These are phyloP conservation scores for Cyberlindnera japonica DNA, from an alignment of 805 yeast genomes.

Conservation along the genomic window DNA sequence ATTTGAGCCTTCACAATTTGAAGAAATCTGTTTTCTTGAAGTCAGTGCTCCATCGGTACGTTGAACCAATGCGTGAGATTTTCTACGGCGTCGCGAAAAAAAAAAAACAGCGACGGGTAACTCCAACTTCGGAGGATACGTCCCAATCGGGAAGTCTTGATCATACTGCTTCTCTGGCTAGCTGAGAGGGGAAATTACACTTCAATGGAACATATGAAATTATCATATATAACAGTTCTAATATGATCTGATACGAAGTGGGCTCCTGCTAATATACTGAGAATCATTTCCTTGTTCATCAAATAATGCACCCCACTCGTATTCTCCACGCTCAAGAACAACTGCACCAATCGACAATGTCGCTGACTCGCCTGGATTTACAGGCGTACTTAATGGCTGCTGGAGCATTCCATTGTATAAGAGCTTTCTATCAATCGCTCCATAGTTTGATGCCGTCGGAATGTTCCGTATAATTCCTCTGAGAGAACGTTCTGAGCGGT, in stretches of 20 bases:
- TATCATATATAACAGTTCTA: constrained; percentile 32
- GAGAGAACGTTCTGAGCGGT: constrained; percentile 40
- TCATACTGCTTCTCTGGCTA: constrained; percentile 25
- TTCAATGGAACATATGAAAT: no score
- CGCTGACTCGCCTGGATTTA: constrained; percentile 41
- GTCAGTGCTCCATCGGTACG: no score
- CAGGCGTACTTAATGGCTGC: constrained; percentile 39
- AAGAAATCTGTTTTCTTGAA: no score
- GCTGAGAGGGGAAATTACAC: no score
- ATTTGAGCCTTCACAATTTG: no score
- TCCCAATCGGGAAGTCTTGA: constrained; percentile 32
- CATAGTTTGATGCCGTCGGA: constrained; percentile 37
- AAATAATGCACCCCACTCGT: constrained; percentile 71
- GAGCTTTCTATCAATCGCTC: constrained; percentile 51
- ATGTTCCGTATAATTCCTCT: constrained; percentile 60
- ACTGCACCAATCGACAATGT: constrained; percentile 52
- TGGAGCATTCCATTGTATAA: constrained; percentile 74
- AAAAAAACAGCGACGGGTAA: constrained; percentile 10
- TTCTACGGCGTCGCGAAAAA: background rate
- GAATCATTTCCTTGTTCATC: constrained; percentile 40
- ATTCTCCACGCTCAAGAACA: constrained; percentile 72
- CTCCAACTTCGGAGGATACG: background rate
- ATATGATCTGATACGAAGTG: constrained; percentile 33
- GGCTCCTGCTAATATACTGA: constrained; percentile 38
- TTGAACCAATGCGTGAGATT: background rate